These are phyloP conservation scores for Talaromyces pinophilus DNA, from an alignment of 2,329 filamentous ascomycete species.

Conservation along the genomic window DNA sequence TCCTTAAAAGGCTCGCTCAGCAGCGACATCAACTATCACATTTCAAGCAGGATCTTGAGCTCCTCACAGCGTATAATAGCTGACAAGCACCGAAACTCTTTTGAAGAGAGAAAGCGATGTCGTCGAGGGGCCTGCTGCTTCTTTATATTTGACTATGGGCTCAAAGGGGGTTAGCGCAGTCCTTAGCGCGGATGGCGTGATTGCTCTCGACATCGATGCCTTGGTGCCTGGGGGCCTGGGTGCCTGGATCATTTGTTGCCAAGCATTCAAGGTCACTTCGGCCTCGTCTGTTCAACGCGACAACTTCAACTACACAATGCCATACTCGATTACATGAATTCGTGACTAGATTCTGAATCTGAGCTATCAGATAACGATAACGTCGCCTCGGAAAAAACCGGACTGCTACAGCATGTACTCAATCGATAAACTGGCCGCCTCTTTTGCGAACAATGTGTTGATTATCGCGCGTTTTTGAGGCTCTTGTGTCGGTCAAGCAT, in stretches of 20 bases:
- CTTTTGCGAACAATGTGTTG: background rate
- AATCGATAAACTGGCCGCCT: background rate
- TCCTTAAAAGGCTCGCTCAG: background rate
- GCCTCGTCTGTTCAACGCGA: background rate
- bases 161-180: background rate
- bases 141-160: conserved; percentile 6
- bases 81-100: background rate
- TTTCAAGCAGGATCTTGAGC: background rate
- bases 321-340: background rate
- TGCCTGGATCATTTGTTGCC: background rate
- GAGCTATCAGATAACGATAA: background rate
- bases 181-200: conserved; percentile 24
- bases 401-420: background rate
- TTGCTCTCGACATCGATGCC: conserved; percentile 3
- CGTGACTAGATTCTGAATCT: background rate
- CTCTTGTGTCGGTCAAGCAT: conserved; percentile 17
- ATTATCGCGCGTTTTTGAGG: background rate
- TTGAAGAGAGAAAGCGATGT: background rate
- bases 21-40: conserved; percentile 7
- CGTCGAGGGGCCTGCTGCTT: conserved; percentile 13
- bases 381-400: background rate
- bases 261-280: background rate
- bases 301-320: background rate
- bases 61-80: background rate
- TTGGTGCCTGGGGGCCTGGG: conserved; percentile 7